Base-by-base conservation (phyloP, 352 stramenopile genomes). In the Hyaloperonospora brassicae region DNA sequence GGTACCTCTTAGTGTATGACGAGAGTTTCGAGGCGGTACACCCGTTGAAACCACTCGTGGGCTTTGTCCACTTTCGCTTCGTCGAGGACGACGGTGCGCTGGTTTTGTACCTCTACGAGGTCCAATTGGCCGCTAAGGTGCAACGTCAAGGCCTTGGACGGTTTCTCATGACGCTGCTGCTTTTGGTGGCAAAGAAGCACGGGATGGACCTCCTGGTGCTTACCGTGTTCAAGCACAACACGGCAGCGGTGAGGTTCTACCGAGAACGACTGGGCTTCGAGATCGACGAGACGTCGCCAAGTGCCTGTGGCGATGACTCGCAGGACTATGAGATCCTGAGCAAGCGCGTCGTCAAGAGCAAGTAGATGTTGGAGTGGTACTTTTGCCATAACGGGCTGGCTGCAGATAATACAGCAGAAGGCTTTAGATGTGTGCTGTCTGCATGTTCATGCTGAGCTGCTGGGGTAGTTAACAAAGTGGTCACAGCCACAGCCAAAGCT, bases 81-180 rank as follows among this genome's bases (percentile, higher is more conserved):
- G 76, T 97, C 52, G 77, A 87, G 31, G 89, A 98, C 56, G 89
- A 97, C 49, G 84, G 86, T 17, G 84, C 87, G 21, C 57, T 81
- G 1, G 88, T 97, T 22, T 62, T 97, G 30, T 98, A 98, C 70
- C 64, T 98, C 6, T 97, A 96, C 69, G 93, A 98, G 73, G 78
- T 98, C 34, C 93, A 98, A 70, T 70, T 98, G 49, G 64, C 70
- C 9, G 24, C 63, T 40, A 47, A 38, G 2, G 64, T 66, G 48
- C 91, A 88, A 59, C 68, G 84, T 51, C 72, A 74, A 9, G 91
- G 91, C 0, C 47, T 98, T 0, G 93, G 93, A 43, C 91, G 89
- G 66, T 83, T 86, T 52, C 68, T 98, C n/a, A 97, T 97, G 88
- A 78, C 81, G 44, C 66, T 97, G 22, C 59, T 97, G 49, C 72